phyloP scores from a whole-genome alignment of 495 filamentous ascomycete genomes.

The Aspergillus campestris region DNA sequence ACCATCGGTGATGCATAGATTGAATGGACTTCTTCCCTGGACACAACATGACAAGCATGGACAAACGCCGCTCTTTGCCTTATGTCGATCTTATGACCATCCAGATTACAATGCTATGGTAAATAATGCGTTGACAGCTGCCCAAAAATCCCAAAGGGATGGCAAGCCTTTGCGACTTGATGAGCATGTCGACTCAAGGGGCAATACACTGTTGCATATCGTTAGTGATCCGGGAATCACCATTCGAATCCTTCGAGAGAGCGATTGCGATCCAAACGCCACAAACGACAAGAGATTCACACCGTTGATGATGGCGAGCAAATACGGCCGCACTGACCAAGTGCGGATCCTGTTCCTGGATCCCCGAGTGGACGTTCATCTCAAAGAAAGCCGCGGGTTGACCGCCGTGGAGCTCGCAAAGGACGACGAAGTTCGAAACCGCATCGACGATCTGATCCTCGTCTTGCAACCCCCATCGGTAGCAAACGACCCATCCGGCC shows the following conservation, averaged over 20 bases:
- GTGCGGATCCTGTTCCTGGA: conserved; percentile 84
- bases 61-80: conserved; percentile 89
- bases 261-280: conserved; percentile 91
- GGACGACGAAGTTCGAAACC: conserved; percentile 93
- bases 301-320: conserved; percentile 96
- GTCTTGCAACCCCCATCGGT: conserved; percentile 55
- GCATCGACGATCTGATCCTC: conserved; percentile 87
- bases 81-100: conserved; percentile 94
- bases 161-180: conserved; percentile 77
- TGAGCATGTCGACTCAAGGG: conserved; percentile 85
- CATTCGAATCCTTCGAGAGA: conserved; percentile 62
- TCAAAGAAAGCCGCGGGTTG: conserved; percentile 80
- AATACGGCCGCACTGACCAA: conserved; percentile 91
- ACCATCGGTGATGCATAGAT: conserved; percentile 63
- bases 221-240: conserved; percentile 78
- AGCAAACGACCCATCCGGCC: conserved; percentile 52
- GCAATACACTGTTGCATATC: conserved; percentile 90
- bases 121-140: conserved; percentile 62
- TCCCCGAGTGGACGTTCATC: conserved; percentile 72
- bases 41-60: conserved; percentile 87
- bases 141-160: conserved; percentile 67
- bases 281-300: conserved; percentile 95
- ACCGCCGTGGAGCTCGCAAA: conserved; percentile 96
- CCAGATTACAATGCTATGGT: conserved; percentile 81
- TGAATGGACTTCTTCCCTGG: conserved; percentile 80